Conservation (phyloP, 495 filamentous ascomycete genomes). For the Trichoderma virens region DNA sequence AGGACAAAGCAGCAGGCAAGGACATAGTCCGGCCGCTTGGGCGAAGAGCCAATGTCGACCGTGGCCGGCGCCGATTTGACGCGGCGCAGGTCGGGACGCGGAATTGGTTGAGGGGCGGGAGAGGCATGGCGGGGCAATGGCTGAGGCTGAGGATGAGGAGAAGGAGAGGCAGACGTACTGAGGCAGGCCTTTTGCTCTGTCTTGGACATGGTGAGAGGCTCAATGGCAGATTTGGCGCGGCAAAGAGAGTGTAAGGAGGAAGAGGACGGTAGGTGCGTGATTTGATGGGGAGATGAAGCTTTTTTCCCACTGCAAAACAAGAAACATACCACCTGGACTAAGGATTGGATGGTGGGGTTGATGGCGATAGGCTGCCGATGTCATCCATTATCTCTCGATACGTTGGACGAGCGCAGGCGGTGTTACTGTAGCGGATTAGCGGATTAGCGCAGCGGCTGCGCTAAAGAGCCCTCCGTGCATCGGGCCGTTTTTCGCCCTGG, state of each 20-base stretch:
- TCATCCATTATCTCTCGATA: too few species aligned
- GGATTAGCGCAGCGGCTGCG: neutral
- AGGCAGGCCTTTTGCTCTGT: conserved; percentile 90
- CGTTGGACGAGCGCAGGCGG: too few species aligned
- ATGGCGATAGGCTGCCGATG: conserved; percentile 2
- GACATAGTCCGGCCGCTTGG: conserved; percentile 33
- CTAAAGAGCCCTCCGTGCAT: neutral
- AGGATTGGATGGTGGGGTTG: conserved; percentile 8
- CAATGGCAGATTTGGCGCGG: neutral
- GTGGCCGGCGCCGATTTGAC: conserved; percentile 6
- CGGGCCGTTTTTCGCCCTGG: conserved; percentile 2
- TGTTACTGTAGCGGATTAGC: neutral
- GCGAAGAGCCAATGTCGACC: neutral
- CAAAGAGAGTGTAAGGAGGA: conserved; percentile 19
- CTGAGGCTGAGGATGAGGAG: conserved; percentile 10
- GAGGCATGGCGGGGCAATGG: neutral
- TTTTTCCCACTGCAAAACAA: conserved; percentile 14
- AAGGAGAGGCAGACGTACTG: conserved; percentile 51
- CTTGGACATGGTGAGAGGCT: conserved; percentile 50
- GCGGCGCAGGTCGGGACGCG: conserved; percentile 11
- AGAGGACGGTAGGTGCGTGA: conserved; percentile 14
- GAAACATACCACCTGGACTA: conserved; percentile 5
- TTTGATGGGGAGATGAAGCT: conserved; percentile 16
- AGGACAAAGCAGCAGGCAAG: conserved; percentile 37
- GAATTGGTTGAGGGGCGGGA: conserved; percentile 12